Evolutionary conservation across 208 protist species (phyloP), one percentile per base, ranked within the genome.

Genomic region (Trypanosomatidae sp.): DNA sequence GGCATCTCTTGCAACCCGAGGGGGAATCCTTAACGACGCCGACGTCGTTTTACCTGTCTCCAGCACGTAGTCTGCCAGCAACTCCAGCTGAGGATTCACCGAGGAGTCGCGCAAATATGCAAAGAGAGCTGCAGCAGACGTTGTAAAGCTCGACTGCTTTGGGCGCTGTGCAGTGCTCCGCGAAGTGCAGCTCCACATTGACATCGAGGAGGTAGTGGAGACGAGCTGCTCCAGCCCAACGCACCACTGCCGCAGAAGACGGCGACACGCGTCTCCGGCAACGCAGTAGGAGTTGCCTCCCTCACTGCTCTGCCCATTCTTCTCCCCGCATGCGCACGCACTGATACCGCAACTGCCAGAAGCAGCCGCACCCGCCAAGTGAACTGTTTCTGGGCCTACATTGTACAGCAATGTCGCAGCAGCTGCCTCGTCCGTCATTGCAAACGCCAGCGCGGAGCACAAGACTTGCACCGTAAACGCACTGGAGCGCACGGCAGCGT

Each of bases 201-300:
- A 9, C 28, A 15, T 9, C 3, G 28, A 9, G 33, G 44, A 47
- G 19, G 43, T 71, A 46, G 53, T 58, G 8, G 39, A 22, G 15
- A 66, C 73, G 2, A 77, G 60, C 22, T 62, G 62, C 55, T 77
- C 52, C 2, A 77, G 44, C 13, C 73, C 73, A 8, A 17, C 65
- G n/a, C 73, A 77, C 73, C 73, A 77, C 17, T 15, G 55, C 55
- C 64, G 13, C 43, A 68, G 46, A 49, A 68, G 64, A 15, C 28
- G 8, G 15, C 28, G n/a, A 7, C 64, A 28, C 64, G 41, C 43
- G 28, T 56, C 64, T 41, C 33, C 33, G 30, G 58, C 30, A 62
- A 62, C 15, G 30, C 33, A 6, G 41, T 62, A 33, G 1, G 13
- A 19, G 33, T 39, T n/a, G 58, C 25, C 5, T 28, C 33, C 17